Percentiles rank a stretch among this genome's conserved stretches.
Conservation (phyloP, 2,329 filamentous ascomycete genomes). For the Alternaria longipes region DNA sequence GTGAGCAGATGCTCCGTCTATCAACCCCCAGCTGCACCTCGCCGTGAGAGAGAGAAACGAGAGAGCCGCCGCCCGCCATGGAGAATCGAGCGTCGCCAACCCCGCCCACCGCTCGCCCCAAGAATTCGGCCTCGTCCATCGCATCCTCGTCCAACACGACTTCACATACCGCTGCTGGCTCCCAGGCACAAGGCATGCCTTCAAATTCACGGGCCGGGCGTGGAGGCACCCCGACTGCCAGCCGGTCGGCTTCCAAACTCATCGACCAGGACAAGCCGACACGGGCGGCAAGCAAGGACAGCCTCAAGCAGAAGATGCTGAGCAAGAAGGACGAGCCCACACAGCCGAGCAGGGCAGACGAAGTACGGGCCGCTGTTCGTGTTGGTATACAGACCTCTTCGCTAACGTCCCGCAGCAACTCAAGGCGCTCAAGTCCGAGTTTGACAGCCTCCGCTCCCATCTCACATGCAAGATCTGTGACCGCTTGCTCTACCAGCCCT, state of each 20-base stretch:
- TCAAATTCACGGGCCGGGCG: conserved; percentile 37
- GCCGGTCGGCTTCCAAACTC: conserved; percentile 41
- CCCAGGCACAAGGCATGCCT: conserved; percentile 36
- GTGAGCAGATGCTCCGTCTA: conserved; percentile 28
- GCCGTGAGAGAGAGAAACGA: conserved; percentile 15
- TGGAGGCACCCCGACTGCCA: conserved; percentile 39
- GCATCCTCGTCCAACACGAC: conserved; percentile 38
- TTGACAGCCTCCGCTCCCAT: conserved; percentile 68
- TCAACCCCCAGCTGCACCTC: conserved; percentile 23
- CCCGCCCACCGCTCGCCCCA: conserved; percentile 44
- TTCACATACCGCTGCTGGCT: conserved; percentile 31
- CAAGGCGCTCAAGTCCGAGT: conserved; percentile 58
- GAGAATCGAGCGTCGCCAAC: conserved; percentile 42
- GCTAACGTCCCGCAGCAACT: conserved; percentile 50
- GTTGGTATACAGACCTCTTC: neutral
- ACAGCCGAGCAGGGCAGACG: conserved; percentile 47
- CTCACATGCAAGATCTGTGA: conserved; percentile 75
- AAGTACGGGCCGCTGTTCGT: conserved; percentile 33
- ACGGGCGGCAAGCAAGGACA: conserved; percentile 50
- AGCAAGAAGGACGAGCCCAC: conserved; percentile 46
- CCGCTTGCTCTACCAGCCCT: conserved; percentile 74
- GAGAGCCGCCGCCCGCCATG: conserved; percentile 36
- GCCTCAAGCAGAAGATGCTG: conserved; percentile 50
- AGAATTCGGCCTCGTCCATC: conserved; percentile 41
- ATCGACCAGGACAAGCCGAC: conserved; percentile 39